phyloP scores from a whole-genome alignment of 2,329 filamentous ascomycete species.

The Orbilia brochopaga region DNA sequence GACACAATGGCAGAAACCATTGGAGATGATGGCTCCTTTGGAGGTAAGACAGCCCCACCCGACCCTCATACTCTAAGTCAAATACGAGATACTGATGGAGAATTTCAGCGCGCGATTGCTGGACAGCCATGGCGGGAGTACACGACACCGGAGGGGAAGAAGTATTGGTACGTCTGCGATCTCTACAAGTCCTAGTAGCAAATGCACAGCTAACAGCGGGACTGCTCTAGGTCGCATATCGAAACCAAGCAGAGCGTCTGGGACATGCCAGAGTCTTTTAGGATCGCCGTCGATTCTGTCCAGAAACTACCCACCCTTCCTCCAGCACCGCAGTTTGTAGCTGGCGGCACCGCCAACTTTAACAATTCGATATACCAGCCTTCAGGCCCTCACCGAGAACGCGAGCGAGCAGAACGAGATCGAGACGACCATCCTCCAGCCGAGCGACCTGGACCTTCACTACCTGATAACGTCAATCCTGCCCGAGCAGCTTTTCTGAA shows the following conservation, averaged over 20 bases:
- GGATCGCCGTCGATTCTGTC: conserved; percentile 69
- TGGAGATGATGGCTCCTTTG: conserved; percentile 80
- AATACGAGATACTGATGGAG: neutral
- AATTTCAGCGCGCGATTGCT: conserved; percentile 72
- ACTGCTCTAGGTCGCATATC: conserved; percentile 69
- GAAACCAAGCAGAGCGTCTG: conserved; percentile 91
- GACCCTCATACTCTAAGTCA: conserved; percentile 3
- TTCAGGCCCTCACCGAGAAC: conserved; percentile 49
- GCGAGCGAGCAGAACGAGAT: conserved; percentile 60
- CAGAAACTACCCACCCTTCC: conserved; percentile 50
- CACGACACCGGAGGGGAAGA: conserved; percentile 80
- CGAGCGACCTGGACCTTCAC: conserved; percentile 59
- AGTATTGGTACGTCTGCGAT: conserved; percentile 71
- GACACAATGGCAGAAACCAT: conserved; percentile 93
- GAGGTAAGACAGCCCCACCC: conserved; percentile 66
- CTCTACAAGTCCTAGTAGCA: neutral
- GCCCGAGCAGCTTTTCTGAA: conserved; percentile 57
- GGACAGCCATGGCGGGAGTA: conserved; percentile 94
- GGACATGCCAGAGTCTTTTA: conserved; percentile 88
- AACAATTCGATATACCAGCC: conserved; percentile 52
- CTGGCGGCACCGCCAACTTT: conserved; percentile 63
- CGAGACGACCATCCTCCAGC: conserved; percentile 61
- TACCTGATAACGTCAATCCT: conserved; percentile 59
- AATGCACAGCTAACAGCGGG: neutral
- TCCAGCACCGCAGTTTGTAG: conserved; percentile 64